phyloP scores from a whole-genome alignment of 2,329 filamentous ascomycete genomes.

The Neonectria faginata region DNA sequence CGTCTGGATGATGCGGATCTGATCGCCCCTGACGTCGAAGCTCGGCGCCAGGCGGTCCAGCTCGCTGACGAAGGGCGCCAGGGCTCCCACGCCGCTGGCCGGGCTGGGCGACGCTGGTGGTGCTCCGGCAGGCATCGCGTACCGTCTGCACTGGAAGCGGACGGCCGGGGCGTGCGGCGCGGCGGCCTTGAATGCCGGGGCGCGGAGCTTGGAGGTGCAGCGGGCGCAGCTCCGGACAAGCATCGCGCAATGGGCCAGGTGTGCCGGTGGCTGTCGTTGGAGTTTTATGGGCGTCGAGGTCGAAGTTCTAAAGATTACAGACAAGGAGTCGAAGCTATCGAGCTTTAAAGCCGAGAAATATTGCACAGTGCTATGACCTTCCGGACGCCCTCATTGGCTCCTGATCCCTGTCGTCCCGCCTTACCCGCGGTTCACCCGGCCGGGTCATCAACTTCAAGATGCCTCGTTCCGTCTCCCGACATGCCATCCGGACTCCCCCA shows the following conservation, averaged over 20 bases:
- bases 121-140: constrained; percentile 51
- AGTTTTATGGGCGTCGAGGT: constrained; percentile 14
- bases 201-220: constrained; percentile 46
- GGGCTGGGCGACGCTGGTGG: constrained; percentile 44
- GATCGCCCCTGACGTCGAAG: constrained; percentile 84
- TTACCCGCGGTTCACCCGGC: constrained; percentile 49
- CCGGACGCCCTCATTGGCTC: constrained; percentile 35
- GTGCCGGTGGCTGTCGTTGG: constrained; percentile 8
- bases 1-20: constrained; percentile 82
- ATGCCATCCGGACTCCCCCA: constrained; percentile 25
- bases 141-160: constrained; percentile 55
- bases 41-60: constrained; percentile 91
- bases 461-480: constrained; percentile 30
- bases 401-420: background rate
- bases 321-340: background rate
- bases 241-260: constrained; percentile 43
- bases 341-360: constrained; percentile 29
- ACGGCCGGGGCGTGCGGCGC: constrained; percentile 47
- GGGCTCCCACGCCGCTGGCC: constrained; percentile 50
- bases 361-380: constrained; percentile 22
- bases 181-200: constrained; percentile 38
- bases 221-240: constrained; percentile 51
- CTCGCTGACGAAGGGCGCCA: constrained; percentile 73
- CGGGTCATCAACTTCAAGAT: constrained; percentile 39
- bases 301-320: constrained; percentile 1